Conservation (phyloP, 1,284 basidiomycete genomes). For the Papiliotrema nemorosa region DNA sequence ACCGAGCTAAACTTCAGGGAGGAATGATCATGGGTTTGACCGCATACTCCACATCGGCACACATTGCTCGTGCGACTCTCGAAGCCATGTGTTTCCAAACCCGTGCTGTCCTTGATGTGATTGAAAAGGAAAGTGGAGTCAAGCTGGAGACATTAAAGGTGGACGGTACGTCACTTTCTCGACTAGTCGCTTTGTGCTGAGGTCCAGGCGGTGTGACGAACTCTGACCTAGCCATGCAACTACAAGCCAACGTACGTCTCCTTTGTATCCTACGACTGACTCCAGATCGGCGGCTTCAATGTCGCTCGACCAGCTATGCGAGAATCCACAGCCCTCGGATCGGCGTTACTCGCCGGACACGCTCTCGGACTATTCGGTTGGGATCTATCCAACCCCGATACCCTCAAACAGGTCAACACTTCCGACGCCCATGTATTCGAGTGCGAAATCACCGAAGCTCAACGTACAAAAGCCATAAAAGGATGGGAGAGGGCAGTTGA, state of each 20-base stretch:
- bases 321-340: constrained; percentile 95
- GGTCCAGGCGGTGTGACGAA: constrained; percentile 75
- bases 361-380: constrained; percentile 90
- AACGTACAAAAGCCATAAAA: constrained; percentile 62
- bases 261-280: not conserved
- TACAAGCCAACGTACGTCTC: constrained; percentile 68
- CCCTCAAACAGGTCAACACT: constrained; percentile 84
- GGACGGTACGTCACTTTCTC: constrained; percentile 51
- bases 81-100: constrained; percentile 79
- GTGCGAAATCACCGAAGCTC: constrained; percentile 58
- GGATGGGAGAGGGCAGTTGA: constrained; percentile 84
- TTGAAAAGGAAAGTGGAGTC: constrained; percentile 73
- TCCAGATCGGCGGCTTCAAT: constrained; percentile 74
- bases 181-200: not conserved
- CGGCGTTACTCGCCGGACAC: constrained; percentile 88
- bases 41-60: constrained; percentile 86
- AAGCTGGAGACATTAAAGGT: constrained; percentile 82
- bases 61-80: constrained; percentile 89
- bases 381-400: constrained; percentile 81
- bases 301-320: constrained; percentile 93
- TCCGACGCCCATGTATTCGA: constrained; percentile 70
- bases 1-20: constrained; percentile 63
- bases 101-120: constrained; percentile 84
- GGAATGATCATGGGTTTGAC: constrained; percentile 58
- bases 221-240: constrained; percentile 69